Conservation (phyloP, 2,329 filamentous ascomycete genomes). For the Xylaria hypoxylon region DNA sequence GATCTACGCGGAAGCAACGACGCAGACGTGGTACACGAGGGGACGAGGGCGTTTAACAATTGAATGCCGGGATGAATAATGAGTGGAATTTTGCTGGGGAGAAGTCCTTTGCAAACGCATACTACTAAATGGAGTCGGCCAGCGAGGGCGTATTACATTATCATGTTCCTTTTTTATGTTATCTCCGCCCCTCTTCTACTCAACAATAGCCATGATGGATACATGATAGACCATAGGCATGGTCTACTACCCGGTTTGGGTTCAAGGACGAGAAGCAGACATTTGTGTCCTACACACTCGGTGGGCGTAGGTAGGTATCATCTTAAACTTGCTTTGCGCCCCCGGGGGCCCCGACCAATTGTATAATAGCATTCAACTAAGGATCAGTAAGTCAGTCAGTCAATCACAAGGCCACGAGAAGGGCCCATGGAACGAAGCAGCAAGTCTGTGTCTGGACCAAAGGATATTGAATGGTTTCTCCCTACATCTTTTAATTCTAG, state of each 20-base stretch:
- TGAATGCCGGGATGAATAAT: slow-evolving; percentile 12
- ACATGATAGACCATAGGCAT: slow-evolving; percentile 2
- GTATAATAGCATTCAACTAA: slow-evolving; percentile 18
- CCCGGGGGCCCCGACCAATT: slow-evolving; percentile 7
- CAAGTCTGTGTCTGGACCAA: background rate
- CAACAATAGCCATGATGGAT: slow-evolving; percentile 7
- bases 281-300: slow-evolving; percentile 1
- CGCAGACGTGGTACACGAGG: background rate
- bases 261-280: slow-evolving; percentile 5
- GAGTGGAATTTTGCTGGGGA: background rate
- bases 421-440: too few species aligned
- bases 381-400: background rate
- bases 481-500: slow-evolving; percentile 15
- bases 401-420: background rate
- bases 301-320: background rate
- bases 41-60: background rate
- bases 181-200: background rate
- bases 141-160: slow-evolving; percentile 26
- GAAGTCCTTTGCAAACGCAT: slow-evolving; percentile 19
- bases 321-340: background rate
- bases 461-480: background rate
- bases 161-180: slow-evolving; percentile 10
- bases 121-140: slow-evolving; percentile 41
- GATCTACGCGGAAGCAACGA: too few species aligned
- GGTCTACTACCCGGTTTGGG: background rate